Evolutionary conservation across 345 rosid genomes (phyloP).

Genomic region (Eucalyptus tenuipes): DNA sequence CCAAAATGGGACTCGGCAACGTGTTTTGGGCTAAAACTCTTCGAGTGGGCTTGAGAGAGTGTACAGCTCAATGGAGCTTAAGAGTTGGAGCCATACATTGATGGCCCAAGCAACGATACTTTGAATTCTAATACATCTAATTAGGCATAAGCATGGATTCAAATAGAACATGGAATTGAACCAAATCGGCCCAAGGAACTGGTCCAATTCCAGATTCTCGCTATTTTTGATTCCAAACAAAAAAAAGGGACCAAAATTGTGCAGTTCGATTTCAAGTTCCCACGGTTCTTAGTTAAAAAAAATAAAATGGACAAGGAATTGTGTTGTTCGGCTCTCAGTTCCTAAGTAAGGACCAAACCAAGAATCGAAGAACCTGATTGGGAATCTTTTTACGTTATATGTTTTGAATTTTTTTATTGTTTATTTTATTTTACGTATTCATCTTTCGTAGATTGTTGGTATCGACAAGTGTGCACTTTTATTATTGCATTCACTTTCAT

Average conservation of each 20-base stretch:
- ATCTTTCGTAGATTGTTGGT: background rate
- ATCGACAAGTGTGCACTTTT: background rate
- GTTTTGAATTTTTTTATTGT: background rate
- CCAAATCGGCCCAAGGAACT: background rate
- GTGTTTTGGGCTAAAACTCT: background rate
- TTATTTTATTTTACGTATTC: no score
- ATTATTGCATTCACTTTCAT: background rate
- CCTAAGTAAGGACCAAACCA: background rate
- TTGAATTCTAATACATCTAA: background rate
- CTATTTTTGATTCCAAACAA: background rate
- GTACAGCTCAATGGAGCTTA: background rate
- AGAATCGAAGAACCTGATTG: no score
- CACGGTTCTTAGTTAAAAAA: background rate
- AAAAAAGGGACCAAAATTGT: rapidly evolving
- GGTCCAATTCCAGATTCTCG: background rate
- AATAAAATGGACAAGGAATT: no score
- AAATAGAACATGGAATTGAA: no score
- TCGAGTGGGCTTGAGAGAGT: background rate
- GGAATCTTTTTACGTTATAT: background rate
- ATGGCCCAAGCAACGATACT: background rate
- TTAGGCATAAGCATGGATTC: background rate
- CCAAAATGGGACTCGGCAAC: background rate
- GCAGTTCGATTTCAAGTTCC: background rate
- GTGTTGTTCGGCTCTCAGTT: background rate
- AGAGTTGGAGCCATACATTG: background rate